Evolutionary conservation across 179 eudicot genomes (phyloP).

Genomic region (Amaranthus tricolor): DNA sequence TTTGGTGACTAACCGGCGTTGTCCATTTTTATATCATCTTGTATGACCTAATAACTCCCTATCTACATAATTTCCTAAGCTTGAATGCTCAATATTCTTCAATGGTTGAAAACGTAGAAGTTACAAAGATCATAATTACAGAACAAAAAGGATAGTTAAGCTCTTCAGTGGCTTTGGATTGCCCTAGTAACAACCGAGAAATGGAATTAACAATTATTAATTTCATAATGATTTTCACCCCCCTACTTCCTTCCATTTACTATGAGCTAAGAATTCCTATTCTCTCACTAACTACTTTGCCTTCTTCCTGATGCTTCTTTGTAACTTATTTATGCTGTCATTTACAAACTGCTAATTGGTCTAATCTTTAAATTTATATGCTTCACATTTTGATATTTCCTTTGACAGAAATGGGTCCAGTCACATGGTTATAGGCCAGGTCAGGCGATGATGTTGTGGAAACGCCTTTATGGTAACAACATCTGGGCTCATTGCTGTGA

Average conservation of each 20-base stretch:
- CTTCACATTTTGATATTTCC: slow-evolving; percentile 5
- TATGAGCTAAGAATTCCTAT: no score
- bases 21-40: not conserved
- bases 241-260: no score
- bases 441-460: slow-evolving; percentile 95
- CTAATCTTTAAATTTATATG: not conserved
- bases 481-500: slow-evolving; percentile 79
- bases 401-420: slow-evolving; percentile 79
- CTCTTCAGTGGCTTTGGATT: no score
- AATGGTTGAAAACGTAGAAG: not conserved
- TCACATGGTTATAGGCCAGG: slow-evolving; percentile 79
- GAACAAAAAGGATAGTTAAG: no score
- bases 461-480: slow-evolving; percentile 72
- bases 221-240: no score
- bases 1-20: not conserved
- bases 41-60: not conserved
- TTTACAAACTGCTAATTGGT: not conserved
- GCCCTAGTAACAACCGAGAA: no score
- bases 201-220: no score
- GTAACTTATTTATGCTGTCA: not conserved
- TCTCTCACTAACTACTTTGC: no score
- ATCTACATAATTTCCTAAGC: not conserved
- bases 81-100: not conserved
- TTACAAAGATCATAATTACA: not conserved
- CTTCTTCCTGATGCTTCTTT: no score